Percentiles rank a stretch among this genome's conserved stretches.
Evolutionary conservation across 495 filamentous ascomycete species (phyloP).

Genomic region (Penicillium bovifimosum): DNA sequence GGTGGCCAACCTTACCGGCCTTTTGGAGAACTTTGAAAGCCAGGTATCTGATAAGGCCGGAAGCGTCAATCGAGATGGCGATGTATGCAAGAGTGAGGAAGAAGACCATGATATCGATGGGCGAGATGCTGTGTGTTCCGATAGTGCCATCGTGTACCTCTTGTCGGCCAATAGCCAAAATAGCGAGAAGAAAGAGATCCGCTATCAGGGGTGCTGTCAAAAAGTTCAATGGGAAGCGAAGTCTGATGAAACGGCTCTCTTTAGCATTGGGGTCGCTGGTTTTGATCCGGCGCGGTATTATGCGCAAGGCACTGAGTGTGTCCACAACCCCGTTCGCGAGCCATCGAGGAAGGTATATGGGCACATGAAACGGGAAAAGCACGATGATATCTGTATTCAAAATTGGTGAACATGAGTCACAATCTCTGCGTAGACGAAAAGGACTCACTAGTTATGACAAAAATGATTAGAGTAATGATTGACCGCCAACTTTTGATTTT

Average conservation of each 20-base stretch:
- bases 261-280: background rate
- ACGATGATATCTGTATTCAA: constrained; percentile 52
- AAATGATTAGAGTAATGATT: constrained; percentile 58
- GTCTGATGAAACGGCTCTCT: constrained; percentile 29
- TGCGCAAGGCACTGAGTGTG: constrained; percentile 37
- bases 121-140: constrained; percentile 54
- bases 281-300: constrained; percentile 40
- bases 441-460: constrained; percentile 56
- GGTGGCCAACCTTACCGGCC: constrained; percentile 54
- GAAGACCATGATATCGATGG: constrained; percentile 61
- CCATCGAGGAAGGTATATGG: constrained; percentile 47
- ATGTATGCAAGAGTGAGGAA: constrained; percentile 69
- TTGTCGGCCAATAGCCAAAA: constrained; percentile 52
- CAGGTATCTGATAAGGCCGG: constrained; percentile 58
- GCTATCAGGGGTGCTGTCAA: constrained; percentile 59
- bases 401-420: constrained; percentile 4
- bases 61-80: constrained; percentile 67
- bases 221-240: constrained; percentile 58
- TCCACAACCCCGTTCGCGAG: constrained; percentile 39
- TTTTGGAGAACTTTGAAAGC: constrained; percentile 63
- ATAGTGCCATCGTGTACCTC: constrained; percentile 60
- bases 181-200: constrained; percentile 60
- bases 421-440: background rate
- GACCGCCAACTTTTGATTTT: constrained; percentile 55
- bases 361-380: constrained; percentile 58